Base-by-base conservation (phyloP, 2,329 filamentous ascomycete species). In the Plectosphaerella plurivora region DNA sequence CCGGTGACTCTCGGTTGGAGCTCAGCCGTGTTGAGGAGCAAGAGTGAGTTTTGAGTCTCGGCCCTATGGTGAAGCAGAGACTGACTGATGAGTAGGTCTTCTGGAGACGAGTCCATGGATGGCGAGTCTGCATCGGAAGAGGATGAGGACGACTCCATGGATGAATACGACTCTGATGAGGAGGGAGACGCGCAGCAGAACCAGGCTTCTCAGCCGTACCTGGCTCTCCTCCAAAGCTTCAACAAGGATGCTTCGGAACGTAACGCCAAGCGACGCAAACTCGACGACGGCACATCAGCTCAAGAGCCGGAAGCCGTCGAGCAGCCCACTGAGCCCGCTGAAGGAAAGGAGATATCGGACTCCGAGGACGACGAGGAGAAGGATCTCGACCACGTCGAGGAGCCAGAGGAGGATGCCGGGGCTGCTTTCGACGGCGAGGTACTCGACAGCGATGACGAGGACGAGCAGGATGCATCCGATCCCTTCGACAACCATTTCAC, bases 401-500 rank as follows among this genome's bases (percentile, higher is more conserved):
- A 58, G 42, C 48, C 42, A 14, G 54, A 55, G 5, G 56, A 58
- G 20, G 54, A 58, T 8, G 46, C 51, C 22, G 39, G 60, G 54
- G 53, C 51, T 45, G 54, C 65, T 42, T 39, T 59, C n/a, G 57
- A 65, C 18, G 55, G 52, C 8, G 62, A 62, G 24, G 54, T 55
- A 22, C 51, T 51, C 7, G 58, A 57, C 11, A 52, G 51, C 10
- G 52, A 57, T n/a, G 56, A 63, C 33, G 60, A 62, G 28, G 59
- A 55, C 28, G 57, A 60, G 14, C 75, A 78, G 47, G 75, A 83
- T 57, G 66, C 73, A 25, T 71, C 68, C 2, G 89, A 96, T 66
- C 87, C 90, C 0, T 97, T 95, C 63, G 88, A 94, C 57, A 71
- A 75, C 8, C 93, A 97, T 69, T 96, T 95, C 65, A 82, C 83